Base-by-base conservation (phyloP, 805 yeast genomes). In the Kodamaea nitidulidarum region DNA sequence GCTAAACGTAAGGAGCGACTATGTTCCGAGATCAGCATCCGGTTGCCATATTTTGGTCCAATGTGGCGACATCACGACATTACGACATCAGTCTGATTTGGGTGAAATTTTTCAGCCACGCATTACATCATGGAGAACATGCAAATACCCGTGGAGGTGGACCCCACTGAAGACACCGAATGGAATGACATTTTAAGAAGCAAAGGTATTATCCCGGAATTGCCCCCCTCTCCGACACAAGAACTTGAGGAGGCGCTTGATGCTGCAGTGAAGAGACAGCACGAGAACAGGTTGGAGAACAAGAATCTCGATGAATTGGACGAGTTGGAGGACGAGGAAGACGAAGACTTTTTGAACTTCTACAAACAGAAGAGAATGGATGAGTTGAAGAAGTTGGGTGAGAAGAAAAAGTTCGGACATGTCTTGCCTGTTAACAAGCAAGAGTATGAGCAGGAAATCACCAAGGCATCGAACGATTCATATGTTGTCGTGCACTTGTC, bases 151-250 rank as follows among this genome's bases (percentile, higher is more conserved):
- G 88, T 88, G 35, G 87, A 88, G 61, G 96, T 90, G 39, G 90
- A 93, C 62, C 97, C 96, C 25, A 78, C 76, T 45, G 99, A 93
- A 62, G 99, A 93, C 59, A 93, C 98, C 0, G 98, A 93, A 61
- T 93, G 99, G 98, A 93, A 93, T 58, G 99, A 93, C 61, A 88
- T 93, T 48, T 71, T 93, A 32, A 71, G 99, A 48, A 75, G 78
- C 3, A 86, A 90, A 46, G 98, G 98, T 16, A 80, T 93, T 40
- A 87, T 93, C 36, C 98, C 98, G 1, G 88, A 85, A 55, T 81
- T 84, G 51, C 88, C 95, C 18, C 88, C 90, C 16, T 86, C 95
- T 15, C 95, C 96, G 7, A 80, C 95, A 0, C 86, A 75, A 31
- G 84, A 87, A 60, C 58, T 93, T 34, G 98, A 93, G 56, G 90